A percentile compares a stretch with the other conserved stretches of the same genome.
Evolutionary conservation across 1,284 basidiomycete species (phyloP).

Genomic region (Boletus mariae): DNA sequence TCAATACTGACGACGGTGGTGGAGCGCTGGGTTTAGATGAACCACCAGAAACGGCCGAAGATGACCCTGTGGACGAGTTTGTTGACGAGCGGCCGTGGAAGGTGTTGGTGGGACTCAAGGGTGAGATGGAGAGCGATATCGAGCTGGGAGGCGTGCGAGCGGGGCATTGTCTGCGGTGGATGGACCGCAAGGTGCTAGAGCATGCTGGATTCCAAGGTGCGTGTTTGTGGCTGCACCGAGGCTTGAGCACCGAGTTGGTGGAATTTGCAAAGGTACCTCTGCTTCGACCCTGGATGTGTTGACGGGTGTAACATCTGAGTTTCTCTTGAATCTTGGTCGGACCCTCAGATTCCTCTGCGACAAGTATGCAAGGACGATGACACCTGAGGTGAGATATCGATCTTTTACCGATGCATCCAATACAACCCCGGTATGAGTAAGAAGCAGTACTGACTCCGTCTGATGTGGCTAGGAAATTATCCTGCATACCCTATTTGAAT

Average conservation of each 20-base stretch:
- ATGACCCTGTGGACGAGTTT: conserved; percentile 40
- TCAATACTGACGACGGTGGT: conserved; percentile 43
- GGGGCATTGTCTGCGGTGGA: conserved; percentile 65
- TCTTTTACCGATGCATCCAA: conserved; percentile 1
- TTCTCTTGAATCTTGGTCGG: conserved; percentile 80
- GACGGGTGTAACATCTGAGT: conserved; percentile 78
- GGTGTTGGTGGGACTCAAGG: conserved; percentile 20
- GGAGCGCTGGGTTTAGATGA: conserved; percentile 29
- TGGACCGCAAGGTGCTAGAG: conserved; percentile 71
- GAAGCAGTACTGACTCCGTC: conserved; percentile 6
- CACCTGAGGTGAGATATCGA: conserved; percentile 62
- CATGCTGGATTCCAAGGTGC: conserved; percentile 88
- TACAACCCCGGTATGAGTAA: not conserved
- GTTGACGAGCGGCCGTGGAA: conserved; percentile 52
- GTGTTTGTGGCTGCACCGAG: conserved; percentile 20
- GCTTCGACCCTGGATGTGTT: conserved; percentile 76
- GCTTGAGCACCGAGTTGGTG: conserved; percentile 7
- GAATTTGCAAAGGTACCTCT: conserved; percentile 48
- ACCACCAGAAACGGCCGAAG: conserved; percentile 21
- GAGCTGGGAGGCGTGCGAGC: conserved; percentile 51
- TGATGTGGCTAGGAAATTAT: conserved; percentile 73
- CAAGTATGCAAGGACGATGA: conserved; percentile 76
- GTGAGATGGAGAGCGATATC: conserved; percentile 17
- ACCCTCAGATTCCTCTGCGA: conserved; percentile 83
- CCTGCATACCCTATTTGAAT: conserved; percentile 85